Conservation (phyloP, 2,329 filamentous ascomycete species). For the Didymella keratinophila region DNA sequence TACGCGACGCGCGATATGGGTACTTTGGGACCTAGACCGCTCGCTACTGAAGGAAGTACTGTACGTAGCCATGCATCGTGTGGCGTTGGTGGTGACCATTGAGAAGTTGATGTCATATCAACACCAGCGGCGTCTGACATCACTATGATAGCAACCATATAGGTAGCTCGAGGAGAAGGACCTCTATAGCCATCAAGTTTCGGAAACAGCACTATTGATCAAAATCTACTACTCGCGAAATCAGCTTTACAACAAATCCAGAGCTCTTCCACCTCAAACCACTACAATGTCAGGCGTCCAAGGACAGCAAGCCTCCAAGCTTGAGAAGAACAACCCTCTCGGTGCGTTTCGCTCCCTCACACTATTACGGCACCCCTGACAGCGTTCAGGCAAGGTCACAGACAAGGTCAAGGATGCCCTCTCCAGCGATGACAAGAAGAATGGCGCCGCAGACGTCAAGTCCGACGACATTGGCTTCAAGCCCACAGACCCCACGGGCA, state of each 20-base stretch:
- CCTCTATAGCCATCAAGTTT: background rate
- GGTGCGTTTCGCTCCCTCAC: background rate
- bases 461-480: constrained; percentile 16
- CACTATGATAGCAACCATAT: constrained; percentile 4
- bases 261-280: background rate
- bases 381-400: constrained; percentile 1
- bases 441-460: constrained; percentile 1
- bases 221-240: background rate
- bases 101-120: constrained; percentile 9
- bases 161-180: background rate
- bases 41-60: background rate
- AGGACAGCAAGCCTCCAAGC: constrained; percentile 14
- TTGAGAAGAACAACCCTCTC: constrained; percentile 12
- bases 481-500: constrained; percentile 6
- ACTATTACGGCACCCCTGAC: background rate
- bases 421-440: constrained; percentile 1
- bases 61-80: background rate
- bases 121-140: constrained; percentile 6
- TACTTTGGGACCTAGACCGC: background rate
- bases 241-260: background rate
- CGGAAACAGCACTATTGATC: background rate
- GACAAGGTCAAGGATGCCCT: constrained; percentile 10
- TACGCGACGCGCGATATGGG: background rate
- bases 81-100: constrained; percentile 3
- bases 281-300: background rate